Conservation (phyloP, 495 filamentous ascomycete species). For the Pyrenula aspistea region DNA sequence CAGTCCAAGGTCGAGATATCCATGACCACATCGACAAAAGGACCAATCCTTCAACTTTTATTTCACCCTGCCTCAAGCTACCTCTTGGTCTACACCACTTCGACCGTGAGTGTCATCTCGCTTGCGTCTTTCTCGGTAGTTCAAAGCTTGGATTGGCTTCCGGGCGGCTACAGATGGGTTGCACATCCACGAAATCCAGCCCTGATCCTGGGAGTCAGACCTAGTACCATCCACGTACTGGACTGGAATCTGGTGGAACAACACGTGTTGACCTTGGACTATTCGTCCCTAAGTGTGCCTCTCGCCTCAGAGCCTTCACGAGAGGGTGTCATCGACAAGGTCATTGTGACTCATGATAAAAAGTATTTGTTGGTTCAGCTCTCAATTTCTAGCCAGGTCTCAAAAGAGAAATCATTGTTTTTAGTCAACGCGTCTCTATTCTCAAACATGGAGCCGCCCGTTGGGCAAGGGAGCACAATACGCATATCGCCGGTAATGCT, state of each 20-base stretch:
- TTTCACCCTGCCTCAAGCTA: conserved; percentile 9
- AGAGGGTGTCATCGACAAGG: conserved; percentile 1
- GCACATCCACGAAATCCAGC: conserved; percentile 11
- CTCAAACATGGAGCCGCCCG: not conserved
- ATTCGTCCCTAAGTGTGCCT: not conserved
- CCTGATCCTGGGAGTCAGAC: conserved; percentile 11
- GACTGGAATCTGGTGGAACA: conserved; percentile 6
- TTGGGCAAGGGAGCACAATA: not conserved
- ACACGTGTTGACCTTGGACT: conserved; percentile 4
- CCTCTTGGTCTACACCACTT: conserved; percentile 8
- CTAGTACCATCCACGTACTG: conserved; percentile 7
- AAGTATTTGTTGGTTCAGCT: conserved; percentile 8
- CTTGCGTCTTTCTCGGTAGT: conserved; percentile 2
- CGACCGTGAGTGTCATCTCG: conserved; percentile 6
- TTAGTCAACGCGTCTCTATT: conserved; percentile 2
- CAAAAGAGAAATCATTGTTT: conserved; percentile 5
- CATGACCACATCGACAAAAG: conserved; percentile 5
- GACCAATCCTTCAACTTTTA: conserved; percentile 8
- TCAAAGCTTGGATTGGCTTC: not conserved
- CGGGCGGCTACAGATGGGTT: conserved; percentile 9
- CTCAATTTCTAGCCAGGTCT: not conserved
- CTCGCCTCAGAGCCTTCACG: not conserved
- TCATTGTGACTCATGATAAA: conserved; percentile 9
- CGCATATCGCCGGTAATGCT: conserved; percentile 2
- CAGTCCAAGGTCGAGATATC: conserved; percentile 3